Percentiles rank a stretch among this genome's conserved stretches.
These are phyloP conservation scores for Macroventuria anomochaeta DNA, from an alignment of 2,329 filamentous ascomycete genomes.

Conservation along the genomic window DNA sequence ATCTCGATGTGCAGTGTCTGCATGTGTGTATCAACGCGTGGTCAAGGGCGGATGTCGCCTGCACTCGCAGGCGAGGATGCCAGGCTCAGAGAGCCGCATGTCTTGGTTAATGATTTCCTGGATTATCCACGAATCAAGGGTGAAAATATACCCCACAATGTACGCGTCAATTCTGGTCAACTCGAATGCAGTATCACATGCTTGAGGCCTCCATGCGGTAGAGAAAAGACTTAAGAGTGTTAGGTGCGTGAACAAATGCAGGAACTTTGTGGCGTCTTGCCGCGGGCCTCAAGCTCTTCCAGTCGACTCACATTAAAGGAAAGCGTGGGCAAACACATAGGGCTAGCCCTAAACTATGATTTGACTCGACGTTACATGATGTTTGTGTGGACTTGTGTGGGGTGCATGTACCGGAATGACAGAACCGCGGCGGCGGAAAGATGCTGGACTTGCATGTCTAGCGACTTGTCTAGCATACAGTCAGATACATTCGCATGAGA, in stretches of 20 bases:
- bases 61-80: not conserved
- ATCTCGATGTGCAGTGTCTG: not conserved
- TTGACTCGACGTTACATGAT: not conserved
- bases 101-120: not conserved
- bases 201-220: not conserved
- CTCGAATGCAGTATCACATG: not conserved
- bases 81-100: not conserved
- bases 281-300: not conserved
- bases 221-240: not conserved
- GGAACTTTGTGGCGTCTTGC: not conserved
- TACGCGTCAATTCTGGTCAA: not conserved
- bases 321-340: not conserved
- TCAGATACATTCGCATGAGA: not conserved
- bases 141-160: not conserved
- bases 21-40: not conserved
- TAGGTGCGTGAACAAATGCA: not conserved
- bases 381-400: not conserved
- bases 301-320: not conserved
- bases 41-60: not conserved
- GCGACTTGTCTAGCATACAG: not conserved
- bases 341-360: conserved; percentile 5
- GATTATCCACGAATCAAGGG: not conserved
- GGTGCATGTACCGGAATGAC: not conserved
- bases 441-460: not conserved
- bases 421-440: not conserved